These are phyloP conservation scores for Termitomyces titanicus DNA, from an alignment of 768 basidiomycete species.

Conservation along the genomic window DNA sequence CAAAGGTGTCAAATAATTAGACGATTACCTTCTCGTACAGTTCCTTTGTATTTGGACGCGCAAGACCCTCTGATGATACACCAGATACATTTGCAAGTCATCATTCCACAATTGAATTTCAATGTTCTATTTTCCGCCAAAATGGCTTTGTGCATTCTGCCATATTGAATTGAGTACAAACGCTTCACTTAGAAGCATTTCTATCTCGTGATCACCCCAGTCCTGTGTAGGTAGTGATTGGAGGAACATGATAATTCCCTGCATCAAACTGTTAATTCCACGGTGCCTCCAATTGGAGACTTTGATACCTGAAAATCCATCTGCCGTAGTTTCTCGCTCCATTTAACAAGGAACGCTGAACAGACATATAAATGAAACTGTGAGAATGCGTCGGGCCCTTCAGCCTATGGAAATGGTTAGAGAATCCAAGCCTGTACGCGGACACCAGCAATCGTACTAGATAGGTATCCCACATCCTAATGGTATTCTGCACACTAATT, in stretches of 20 bases:
- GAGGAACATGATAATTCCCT: slow-evolving; percentile 99
- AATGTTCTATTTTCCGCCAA: slow-evolving; percentile 48
- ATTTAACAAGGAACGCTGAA: slow-evolving; percentile 92
- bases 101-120: slow-evolving; percentile 1
- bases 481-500: slow-evolving; percentile 93
- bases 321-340: slow-evolving; percentile 88
- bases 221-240: slow-evolving; percentile 88
- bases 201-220: slow-evolving; percentile 96
- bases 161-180: slow-evolving; percentile 91
- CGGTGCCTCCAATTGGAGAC: not conserved
- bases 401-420: slow-evolving; percentile 58
- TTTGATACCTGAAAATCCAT: slow-evolving; percentile 95
- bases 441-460: slow-evolving; percentile 52
- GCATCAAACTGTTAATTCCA: not conserved
- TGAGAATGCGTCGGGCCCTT: slow-evolving; percentile 96
- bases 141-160: slow-evolving; percentile 91
- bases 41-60: not conserved
- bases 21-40: not conserved
- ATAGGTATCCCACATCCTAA: slow-evolving; percentile 99
- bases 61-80: slow-evolving; percentile 1
- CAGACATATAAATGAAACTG: slow-evolving; percentile 99
- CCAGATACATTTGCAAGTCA: slow-evolving; percentile 2
- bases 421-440: not conserved
- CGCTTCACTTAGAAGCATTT: slow-evolving; percentile 92
- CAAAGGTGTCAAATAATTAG: not conserved